Evolutionary conservation across 306 rosid genomes (phyloP).

Genomic region (Cajanus cajan): DNA sequence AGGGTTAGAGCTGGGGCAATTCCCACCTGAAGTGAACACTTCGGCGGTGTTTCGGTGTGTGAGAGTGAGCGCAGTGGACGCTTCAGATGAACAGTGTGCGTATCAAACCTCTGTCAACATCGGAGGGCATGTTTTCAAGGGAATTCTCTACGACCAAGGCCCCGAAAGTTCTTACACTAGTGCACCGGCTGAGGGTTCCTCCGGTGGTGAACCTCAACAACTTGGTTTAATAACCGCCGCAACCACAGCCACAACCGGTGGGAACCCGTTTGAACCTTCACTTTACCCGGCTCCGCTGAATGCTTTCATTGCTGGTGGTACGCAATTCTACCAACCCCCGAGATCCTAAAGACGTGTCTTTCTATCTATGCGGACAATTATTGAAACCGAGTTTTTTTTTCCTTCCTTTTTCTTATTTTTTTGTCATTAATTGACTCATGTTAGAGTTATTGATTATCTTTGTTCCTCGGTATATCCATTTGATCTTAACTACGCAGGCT

Average conservation of each 20-base stretch:
- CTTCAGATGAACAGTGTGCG: conserved; percentile 76
- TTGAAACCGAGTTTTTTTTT: neutral
- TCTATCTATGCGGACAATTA: neutral
- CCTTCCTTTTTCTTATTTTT: neutral
- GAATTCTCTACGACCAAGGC: conserved; percentile 92
- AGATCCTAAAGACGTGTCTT: conserved; percentile 51
- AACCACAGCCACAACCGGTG: conserved; percentile 22
- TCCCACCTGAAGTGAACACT: conserved; percentile 82
- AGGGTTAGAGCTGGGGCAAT: conserved; percentile 91
- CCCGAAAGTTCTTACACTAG: conserved; percentile 50
- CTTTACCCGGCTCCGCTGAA: conserved; percentile 78
- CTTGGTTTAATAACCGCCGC: conserved; percentile 49
- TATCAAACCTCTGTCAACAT: conserved; percentile 93
- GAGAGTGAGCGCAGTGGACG: conserved; percentile 80
- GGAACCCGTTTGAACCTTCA: conserved; percentile 60
- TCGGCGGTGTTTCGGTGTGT: conserved; percentile 88
- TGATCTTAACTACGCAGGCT: conserved; percentile 36
- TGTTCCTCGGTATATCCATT: conserved; percentile 21
- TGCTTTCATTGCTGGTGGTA: conserved; percentile 96
- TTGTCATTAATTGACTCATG: conserved; percentile 2
- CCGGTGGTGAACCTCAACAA: conserved; percentile 50
- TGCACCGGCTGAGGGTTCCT: conserved; percentile 51
- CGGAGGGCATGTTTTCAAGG: conserved; percentile 92
- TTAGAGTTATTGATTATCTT: conserved; percentile 26
- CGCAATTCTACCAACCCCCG: conserved; percentile 91